Conservation (phyloP, 768 basidiomycete genomes). For the Gymnopilus junonius region DNA sequence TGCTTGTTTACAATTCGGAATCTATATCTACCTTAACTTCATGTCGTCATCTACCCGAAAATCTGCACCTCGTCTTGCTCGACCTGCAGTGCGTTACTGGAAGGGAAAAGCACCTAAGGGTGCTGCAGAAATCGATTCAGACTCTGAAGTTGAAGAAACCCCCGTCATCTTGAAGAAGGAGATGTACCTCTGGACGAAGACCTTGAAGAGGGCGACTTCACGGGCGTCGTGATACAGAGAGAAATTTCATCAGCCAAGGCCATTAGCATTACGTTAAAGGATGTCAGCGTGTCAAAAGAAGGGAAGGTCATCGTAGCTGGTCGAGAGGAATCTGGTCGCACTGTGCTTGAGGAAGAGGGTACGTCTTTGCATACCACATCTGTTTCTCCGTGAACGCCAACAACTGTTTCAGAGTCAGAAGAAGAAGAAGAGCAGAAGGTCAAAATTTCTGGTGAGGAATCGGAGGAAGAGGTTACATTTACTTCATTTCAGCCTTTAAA, state of each 20-base stretch:
- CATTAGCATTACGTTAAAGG: slow-evolving; percentile 77
- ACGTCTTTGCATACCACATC: background rate
- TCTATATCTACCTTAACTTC: background rate
- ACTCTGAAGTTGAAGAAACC: slow-evolving; percentile 66
- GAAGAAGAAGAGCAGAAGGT: slow-evolving; percentile 55
- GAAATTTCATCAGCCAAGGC: slow-evolving; percentile 44
- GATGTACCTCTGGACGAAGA: slow-evolving; percentile 66
- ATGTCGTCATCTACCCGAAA: slow-evolving; percentile 49
- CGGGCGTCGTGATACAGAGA: slow-evolving; percentile 46
- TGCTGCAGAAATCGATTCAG: slow-evolving; percentile 57
- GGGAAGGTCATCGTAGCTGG: slow-evolving; percentile 84
- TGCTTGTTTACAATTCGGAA: background rate
- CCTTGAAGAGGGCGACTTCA: slow-evolving; percentile 48
- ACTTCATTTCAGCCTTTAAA: background rate
- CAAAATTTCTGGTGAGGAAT: slow-evolving; percentile 37
- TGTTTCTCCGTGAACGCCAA: background rate
- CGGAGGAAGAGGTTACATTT: slow-evolving; percentile 54
- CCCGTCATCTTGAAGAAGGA: slow-evolving; percentile 41
- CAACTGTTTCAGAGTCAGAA: slow-evolving; percentile 19
- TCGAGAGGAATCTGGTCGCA: slow-evolving; percentile 77
- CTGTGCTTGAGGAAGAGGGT: slow-evolving; percentile 56
- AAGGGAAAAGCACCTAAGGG: slow-evolving; percentile 90
- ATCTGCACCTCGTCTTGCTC: slow-evolving; percentile 76
- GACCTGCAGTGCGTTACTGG: slow-evolving; percentile 87
- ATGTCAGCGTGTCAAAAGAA: slow-evolving; percentile 80